These are phyloP conservation scores for Paracoccidioides lutzii DNA, from an alignment of 2,329 filamentous ascomycete genomes.

Conservation along the genomic window DNA sequence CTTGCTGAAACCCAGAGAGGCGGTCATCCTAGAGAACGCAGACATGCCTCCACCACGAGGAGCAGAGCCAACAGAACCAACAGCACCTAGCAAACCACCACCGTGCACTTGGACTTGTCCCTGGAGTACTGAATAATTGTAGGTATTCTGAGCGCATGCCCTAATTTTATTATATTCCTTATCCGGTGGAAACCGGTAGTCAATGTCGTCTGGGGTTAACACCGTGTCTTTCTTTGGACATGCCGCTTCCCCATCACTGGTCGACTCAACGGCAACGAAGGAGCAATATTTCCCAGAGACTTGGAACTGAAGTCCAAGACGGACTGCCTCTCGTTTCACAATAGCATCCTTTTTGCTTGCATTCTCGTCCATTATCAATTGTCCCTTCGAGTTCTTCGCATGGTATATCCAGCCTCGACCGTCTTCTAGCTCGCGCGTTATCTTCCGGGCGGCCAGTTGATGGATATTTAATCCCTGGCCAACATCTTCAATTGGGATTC, in stretches of 20 bases:
- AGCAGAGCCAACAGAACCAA: too few species aligned
- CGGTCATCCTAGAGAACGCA: too few species aligned
- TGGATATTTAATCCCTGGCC: constrained; percentile 46
- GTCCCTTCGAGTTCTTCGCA: constrained; percentile 35
- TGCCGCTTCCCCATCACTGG: constrained; percentile 28
- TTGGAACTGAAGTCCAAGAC: constrained; percentile 52
- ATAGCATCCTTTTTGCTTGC: constrained; percentile 45
- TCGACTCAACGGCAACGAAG: constrained; percentile 45
- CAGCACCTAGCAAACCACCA: too few species aligned
- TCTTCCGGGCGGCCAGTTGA: constrained; percentile 56
- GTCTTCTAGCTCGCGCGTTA: constrained; percentile 56
- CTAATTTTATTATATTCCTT: too few species aligned
- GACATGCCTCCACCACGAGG: too few species aligned
- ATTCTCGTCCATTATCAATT: constrained; percentile 36
- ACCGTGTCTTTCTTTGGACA: background rate
- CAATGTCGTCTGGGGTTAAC: background rate
- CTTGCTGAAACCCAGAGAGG: too few species aligned
- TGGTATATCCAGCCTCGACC: constrained; percentile 53
- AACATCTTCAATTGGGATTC: constrained; percentile 47
- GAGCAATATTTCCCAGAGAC: constrained; percentile 59
- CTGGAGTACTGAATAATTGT: too few species aligned
- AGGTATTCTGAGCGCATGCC: too few species aligned
- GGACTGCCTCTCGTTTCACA: constrained; percentile 52
- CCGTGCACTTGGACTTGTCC: too few species aligned
- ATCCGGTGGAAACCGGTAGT: too few species aligned